A percentile compares a stretch with the other conserved stretches of the same genome.
phyloP scores from a whole-genome alignment of 2,329 filamentous ascomycete genomes.

The Exophiala viscosa region DNA sequence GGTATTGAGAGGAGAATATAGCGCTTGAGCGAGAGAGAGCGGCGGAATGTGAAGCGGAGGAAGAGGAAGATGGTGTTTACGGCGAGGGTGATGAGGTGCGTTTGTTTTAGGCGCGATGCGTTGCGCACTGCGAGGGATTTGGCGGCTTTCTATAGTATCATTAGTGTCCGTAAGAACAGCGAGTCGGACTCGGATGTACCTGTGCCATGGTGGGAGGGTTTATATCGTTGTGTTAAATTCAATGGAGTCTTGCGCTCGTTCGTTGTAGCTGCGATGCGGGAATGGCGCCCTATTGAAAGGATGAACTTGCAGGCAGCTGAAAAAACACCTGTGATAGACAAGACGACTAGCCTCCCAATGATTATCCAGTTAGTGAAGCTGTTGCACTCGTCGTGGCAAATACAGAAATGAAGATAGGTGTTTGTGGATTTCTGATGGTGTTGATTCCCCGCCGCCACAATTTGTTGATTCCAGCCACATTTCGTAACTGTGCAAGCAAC shows the following conservation, averaged over 20 bases:
- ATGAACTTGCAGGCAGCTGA: too few relatives aligned
- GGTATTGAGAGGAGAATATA: conserved; percentile 73
- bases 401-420: not conserved
- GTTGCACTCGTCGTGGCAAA: not conserved
- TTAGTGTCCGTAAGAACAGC: not conserved
- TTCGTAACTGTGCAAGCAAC: not conserved
- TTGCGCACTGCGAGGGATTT: conserved; percentile 73
- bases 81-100: conserved; percentile 70
- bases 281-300: too few relatives aligned
- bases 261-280: too few relatives aligned
- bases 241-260: not conserved
- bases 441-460: conserved; percentile 14
- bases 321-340: too few relatives aligned
- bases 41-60: conserved; percentile 62
- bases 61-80: conserved; percentile 74
- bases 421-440: not conserved
- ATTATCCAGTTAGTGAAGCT: not conserved
- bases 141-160: conserved; percentile 44
- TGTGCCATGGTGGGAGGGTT: conserved; percentile 22
- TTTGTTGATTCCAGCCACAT: conserved; percentile 13
- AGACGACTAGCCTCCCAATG: not conserved
- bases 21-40: conserved; percentile 58
- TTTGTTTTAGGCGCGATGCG: conserved; percentile 68
- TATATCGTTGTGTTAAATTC: not conserved
- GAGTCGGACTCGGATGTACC: conserved; percentile 7